phyloP scores from a whole-genome alignment of 2,329 filamentous ascomycete species.

The Allantophomopsis cytisporea region DNA sequence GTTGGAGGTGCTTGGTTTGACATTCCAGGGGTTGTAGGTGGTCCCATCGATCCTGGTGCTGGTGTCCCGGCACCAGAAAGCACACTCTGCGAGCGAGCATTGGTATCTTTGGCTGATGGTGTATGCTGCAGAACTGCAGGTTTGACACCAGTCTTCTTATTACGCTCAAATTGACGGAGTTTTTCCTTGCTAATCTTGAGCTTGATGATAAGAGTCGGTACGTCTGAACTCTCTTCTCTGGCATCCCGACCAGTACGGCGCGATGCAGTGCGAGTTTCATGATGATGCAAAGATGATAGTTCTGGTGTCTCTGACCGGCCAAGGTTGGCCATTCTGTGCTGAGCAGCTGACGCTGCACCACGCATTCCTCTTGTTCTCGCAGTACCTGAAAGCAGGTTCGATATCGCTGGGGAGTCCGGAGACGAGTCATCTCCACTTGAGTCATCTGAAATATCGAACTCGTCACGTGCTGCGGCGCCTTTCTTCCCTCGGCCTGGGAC shows the following conservation, averaged over 20 bases:
- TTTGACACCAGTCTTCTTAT: constrained; percentile 29
- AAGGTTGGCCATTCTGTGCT: constrained; percentile 73
- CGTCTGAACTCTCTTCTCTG: constrained; percentile 65
- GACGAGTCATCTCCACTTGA: constrained; percentile 84
- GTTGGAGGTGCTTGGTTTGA: constrained; percentile 14
- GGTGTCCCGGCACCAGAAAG: constrained; percentile 34
- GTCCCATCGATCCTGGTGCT: constrained; percentile 38
- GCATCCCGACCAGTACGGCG: constrained; percentile 46
- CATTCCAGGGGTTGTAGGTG: constrained; percentile 25
- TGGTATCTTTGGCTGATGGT: constrained; percentile 26
- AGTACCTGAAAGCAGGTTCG: constrained; percentile 57
- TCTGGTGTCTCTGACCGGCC: constrained; percentile 87
- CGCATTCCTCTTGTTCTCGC: constrained; percentile 80
- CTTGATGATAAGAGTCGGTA: constrained; percentile 53
- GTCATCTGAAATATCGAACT: constrained; percentile 70
- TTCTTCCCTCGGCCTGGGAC: constrained; percentile 40
- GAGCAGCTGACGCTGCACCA: constrained; percentile 74
- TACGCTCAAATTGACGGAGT: constrained; percentile 50
- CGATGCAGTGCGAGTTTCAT: constrained; percentile 58
- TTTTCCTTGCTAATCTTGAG: constrained; percentile 62
- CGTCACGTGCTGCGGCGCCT: constrained; percentile 36
- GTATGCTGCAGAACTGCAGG: constrained; percentile 23
- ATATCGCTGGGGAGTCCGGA: constrained; percentile 72
- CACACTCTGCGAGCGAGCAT: constrained; percentile 27
- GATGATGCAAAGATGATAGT: constrained; percentile 49